Conservation (phyloP, 2,329 filamentous ascomycete genomes). For the Aspergillus sp. region DNA sequence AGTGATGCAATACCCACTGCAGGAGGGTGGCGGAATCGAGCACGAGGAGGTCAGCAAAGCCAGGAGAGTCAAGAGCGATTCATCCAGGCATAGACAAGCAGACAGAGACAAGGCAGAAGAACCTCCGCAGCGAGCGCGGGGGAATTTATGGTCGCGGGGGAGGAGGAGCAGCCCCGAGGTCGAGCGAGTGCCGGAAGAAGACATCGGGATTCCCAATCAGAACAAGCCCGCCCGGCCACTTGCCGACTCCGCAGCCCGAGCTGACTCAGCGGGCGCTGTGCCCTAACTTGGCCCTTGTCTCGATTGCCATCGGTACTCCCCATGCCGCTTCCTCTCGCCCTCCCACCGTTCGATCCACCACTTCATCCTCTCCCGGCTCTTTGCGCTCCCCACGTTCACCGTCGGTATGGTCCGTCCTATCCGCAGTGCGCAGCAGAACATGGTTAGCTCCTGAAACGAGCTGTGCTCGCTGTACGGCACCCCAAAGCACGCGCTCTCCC, state of each 20-base stretch:
- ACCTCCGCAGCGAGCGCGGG: no score
- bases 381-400: slow-evolving; percentile 68
- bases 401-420: slow-evolving; percentile 90
- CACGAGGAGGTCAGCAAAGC: no score
- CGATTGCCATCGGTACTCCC: slow-evolving; percentile 42
- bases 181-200: neutral
- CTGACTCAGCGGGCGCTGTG: neutral
- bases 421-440: slow-evolving; percentile 80
- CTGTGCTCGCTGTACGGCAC: slow-evolving; percentile 96
- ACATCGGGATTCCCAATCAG: slow-evolving; percentile 1
- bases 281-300: slow-evolving; percentile 17
- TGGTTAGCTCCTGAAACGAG: slow-evolving; percentile 84
- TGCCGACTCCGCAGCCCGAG: neutral
- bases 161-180: neutral
- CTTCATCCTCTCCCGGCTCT: slow-evolving; percentile 57
- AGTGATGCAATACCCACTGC: no score
- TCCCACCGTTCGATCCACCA: slow-evolving; percentile 57
- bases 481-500: slow-evolving; percentile 76
- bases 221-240: no score
- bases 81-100: no score
- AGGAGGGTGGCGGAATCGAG: no score
- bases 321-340: slow-evolving; percentile 52
- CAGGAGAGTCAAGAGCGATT: no score
- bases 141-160: neutral
- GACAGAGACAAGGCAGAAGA: no score